phyloP scores from a whole-genome alignment of 768 basidiomycete species.

The Gloeopeniophorella convolvens region DNA sequence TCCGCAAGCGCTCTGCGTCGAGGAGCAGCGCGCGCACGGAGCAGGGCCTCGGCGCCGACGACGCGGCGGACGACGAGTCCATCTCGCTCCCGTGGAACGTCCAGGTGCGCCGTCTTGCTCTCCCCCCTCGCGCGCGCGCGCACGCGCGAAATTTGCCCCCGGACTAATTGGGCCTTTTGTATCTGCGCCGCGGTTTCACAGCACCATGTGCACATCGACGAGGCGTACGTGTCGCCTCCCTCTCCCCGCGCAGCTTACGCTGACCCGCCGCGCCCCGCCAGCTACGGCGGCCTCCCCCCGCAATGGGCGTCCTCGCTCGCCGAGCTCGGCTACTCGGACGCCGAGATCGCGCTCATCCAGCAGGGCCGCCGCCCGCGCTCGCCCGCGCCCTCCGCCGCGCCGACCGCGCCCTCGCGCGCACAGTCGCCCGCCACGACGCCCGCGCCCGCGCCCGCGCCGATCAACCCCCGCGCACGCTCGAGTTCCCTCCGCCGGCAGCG shows the following conservation, averaged over 20 bases:
- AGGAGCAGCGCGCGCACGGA: slow-evolving; percentile 4
- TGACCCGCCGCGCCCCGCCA: too few species aligned
- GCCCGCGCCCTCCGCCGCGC: background rate
- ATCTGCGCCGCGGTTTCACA: background rate
- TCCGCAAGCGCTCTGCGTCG: slow-evolving; percentile 16
- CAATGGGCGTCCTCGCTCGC: slow-evolving; percentile 14
- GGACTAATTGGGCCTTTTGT: too few species aligned
- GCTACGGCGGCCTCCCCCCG: slow-evolving; percentile 19
- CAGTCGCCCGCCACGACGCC: slow-evolving; percentile 11
- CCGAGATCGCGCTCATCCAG: slow-evolving; percentile 19
- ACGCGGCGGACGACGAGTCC: slow-evolving; percentile 6
- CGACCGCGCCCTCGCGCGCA: background rate
- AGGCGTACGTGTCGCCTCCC: slow-evolving; percentile 13
- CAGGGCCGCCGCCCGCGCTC: slow-evolving; percentile 16
- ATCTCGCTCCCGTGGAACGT: slow-evolving; percentile 21
- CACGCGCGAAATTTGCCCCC: too few species aligned
- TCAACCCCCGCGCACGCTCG: slow-evolving; percentile 12
- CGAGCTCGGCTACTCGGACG: slow-evolving; percentile 19
- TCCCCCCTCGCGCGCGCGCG: too few species aligned
- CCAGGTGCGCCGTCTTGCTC: slow-evolving; percentile 17
- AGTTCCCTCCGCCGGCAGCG: slow-evolving; percentile 13
- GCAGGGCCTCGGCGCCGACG: background rate
- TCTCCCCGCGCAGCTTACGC: too few species aligned
- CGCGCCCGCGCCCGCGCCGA: background rate
- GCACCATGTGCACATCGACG: slow-evolving; percentile 21